Conservation (phyloP, 768 basidiomycete genomes). For the Mycena vitilis region DNA sequence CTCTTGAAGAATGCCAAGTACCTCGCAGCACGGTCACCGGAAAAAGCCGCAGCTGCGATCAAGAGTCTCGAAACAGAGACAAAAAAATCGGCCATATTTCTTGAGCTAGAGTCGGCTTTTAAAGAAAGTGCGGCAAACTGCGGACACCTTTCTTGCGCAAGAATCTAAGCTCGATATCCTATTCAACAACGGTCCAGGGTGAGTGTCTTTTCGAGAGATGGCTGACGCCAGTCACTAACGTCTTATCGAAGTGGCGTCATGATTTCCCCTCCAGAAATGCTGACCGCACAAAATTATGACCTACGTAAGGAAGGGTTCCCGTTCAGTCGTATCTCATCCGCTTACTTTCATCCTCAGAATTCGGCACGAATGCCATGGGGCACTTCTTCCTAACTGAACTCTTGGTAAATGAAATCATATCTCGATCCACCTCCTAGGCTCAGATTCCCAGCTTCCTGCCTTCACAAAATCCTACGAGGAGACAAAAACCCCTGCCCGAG, state of each 20-base stretch:
- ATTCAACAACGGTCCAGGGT: conserved; percentile 46
- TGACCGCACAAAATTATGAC: conserved; percentile 37
- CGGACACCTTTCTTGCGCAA: conserved; percentile 39
- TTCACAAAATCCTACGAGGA: conserved; percentile 34
- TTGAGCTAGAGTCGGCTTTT: conserved; percentile 46
- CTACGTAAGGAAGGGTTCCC: background rate
- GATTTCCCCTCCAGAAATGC: conserved; percentile 35
- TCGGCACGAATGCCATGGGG: conserved; percentile 35
- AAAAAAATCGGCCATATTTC: conserved; percentile 34
- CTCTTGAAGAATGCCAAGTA: conserved; percentile 44
- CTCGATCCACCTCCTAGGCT: background rate
- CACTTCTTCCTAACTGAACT: conserved; percentile 29
- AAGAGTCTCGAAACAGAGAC: conserved; percentile 44
- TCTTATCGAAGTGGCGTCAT: conserved; percentile 38
- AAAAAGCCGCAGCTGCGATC: conserved; percentile 38
- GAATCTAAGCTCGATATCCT: conserved; percentile 40
- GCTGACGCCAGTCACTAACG: background rate
- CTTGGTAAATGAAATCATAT: conserved; percentile 1
- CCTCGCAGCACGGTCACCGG: conserved; percentile 38
- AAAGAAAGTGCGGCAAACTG: conserved; percentile 41
- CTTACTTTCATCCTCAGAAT: conserved; percentile 23
- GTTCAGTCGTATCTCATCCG: background rate
- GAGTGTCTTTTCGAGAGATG: background rate
- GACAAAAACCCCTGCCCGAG: conserved; percentile 40
- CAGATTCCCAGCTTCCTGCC: conserved; percentile 27